Base-by-base conservation (phyloP, 441 rosid genomes). In the Pelargonium myrrhifolium region DNA sequence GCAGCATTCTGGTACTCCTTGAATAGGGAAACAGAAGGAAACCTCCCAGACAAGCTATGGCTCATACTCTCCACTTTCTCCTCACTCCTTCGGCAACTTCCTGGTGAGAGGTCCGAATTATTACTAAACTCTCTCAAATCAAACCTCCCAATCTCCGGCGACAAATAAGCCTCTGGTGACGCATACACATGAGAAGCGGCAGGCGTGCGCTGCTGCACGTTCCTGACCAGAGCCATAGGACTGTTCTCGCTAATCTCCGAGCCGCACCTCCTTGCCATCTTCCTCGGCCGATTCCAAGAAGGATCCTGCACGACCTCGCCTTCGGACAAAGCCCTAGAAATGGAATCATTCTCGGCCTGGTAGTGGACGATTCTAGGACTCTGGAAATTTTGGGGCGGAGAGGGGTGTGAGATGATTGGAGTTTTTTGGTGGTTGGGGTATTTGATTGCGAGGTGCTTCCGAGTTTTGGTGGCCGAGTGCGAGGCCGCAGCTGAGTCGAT, bases 1-100 rank as follows among this genome's bases (percentile, higher is more conserved):
- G 98, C 97, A 61, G 96, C 81, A 49, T 89, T 86, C 78, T 90
- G 98, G 43, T 80, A 90, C 58, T 93, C 94, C 79, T 89, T 93
- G 72, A 93, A 90, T 67, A 92, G 77, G 12, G 87, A 79, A 75
- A 89, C 96, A 0, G 97, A 80, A 43, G 97, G 98, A 77, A 93
- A 90, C 76, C 74, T 89, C 71, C 88, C 90, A 3, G 79, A 76
- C 79, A 93, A 83, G 77, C 97, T 82, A 68, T 89, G 98, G 71
- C 79, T 76, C 87, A 68, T 68, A 67, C 73, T 83, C 49, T 71
- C 78, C 65, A 69, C 74, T 40, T 55, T 59, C 62, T 61, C 68
- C 26, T 84, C 90, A 61, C 69, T 72, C 73, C 70, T 69, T 43
- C 68, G 80, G 39, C 68, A 62, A 68, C 78, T 78, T 15, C 69